Evolutionary conservation across 441 rosid species (phyloP), one percentile per base, ranked within the genome.

Genomic region (Daphne laureola): DNA sequence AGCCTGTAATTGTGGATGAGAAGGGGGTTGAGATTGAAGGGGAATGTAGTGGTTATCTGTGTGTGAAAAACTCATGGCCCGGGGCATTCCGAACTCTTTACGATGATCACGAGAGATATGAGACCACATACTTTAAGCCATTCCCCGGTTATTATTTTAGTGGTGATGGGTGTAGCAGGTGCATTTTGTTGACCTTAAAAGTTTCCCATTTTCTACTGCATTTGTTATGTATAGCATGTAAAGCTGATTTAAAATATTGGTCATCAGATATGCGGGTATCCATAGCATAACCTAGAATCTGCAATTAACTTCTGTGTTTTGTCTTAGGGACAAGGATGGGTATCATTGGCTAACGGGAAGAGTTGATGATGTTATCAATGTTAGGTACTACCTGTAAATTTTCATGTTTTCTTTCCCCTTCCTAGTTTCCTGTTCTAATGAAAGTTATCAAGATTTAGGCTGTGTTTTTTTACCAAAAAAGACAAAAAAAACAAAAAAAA

Each of bases 131-230:
- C 80, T 93, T 93, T 59, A 90, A 82, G 84, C 97, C 97, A 54
- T 89, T 93, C 62, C 72, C 93, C 31, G 98, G 98, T 55, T 93
- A 83, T 72, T 93, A 90, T 70, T 93, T 90, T 72, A 78, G 74
- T 48, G 98, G 98, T 59, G 98, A 93, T 66, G 98, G 98, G 63
- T 93, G 98, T 77, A 73, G 84, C 76, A 83, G 98, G 98, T 79
- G 60, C 52, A 55, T 58, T 69, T 21, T 56, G 47, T 15, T 16
- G 47, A 51, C 45, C 40, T 11, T 5, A 23, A 17, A 17, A 8
- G 43, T 41, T 43, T 59, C 7, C 14, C 23, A 38, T 47, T 63
- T 53, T 17, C 3, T 25, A 14, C 57, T 51, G 53, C 45, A 51
- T 21, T 54, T 23, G 43, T 18, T 8, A 62, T 14, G 49, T 13